Percentiles rank a stretch among this genome's conserved stretches.
Conservation (phyloP, 352 stramenopile species). For the Pythium plurisporium region DNA sequence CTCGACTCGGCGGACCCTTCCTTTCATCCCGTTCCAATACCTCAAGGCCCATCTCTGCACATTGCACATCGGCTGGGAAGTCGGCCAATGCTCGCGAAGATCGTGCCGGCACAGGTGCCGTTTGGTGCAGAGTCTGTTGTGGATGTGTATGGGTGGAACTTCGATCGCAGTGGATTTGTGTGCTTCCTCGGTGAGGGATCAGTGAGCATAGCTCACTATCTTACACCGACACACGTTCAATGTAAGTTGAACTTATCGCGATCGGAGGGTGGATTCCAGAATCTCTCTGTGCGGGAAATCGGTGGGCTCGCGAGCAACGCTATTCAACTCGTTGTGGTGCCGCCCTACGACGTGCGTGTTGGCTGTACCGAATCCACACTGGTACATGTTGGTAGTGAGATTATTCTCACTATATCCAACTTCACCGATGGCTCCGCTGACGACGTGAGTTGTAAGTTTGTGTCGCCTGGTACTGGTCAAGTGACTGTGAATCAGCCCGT, state of each 20-base stretch:
- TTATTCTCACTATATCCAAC: background rate
- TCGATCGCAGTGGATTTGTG: background rate
- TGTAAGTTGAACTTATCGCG: background rate
- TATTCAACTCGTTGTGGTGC: background rate
- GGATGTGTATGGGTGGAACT: constrained; percentile 17
- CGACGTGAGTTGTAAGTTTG: background rate
- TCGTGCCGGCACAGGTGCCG: constrained; percentile 8
- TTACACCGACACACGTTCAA: constrained; percentile 8
- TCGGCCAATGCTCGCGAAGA: constrained; percentile 6
- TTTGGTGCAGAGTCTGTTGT: background rate
- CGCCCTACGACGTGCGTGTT: constrained; percentile 3
- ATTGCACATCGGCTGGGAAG: constrained; percentile 1
- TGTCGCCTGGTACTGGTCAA: background rate
- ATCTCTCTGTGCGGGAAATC: constrained; percentile 6
- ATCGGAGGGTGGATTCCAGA: constrained; percentile 2
- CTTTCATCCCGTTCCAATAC: background rate
- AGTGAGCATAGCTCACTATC: background rate
- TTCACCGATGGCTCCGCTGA: background rate
- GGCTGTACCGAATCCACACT: background rate
- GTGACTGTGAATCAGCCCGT: background rate
- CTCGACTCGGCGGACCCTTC: background rate
- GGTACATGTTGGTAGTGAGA: constrained; percentile 4
- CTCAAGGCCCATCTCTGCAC: background rate
- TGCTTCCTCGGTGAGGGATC: constrained; percentile 12
- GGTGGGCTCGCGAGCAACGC: constrained; percentile 8